phyloP scores from a whole-genome alignment of 139 green algal genomes.

The Choricystis sp. region DNA sequence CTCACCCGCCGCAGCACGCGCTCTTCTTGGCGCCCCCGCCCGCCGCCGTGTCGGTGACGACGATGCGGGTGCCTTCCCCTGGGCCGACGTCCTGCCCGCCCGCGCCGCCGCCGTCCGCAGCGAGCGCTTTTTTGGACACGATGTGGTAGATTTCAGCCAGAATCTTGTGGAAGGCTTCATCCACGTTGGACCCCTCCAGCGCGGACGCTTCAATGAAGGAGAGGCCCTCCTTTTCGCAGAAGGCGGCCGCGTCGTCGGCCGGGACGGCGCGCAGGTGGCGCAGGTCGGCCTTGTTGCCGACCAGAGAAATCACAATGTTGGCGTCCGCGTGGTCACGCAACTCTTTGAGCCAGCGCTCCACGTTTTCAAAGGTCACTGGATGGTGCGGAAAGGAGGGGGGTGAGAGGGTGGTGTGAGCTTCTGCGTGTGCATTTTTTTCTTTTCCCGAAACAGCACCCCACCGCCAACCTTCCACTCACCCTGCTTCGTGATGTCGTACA shows the following conservation, averaged over 20 bases:
- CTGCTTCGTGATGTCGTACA: conserved; percentile 99
- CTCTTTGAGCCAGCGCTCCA: conserved; percentile 97
- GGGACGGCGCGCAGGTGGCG: conserved; percentile 79
- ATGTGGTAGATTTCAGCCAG: conserved; percentile 97
- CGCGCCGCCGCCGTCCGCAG: conserved; percentile 11
- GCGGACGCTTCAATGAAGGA: conserved; percentile 99
- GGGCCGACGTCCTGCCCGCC: no score
- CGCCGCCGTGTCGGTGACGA: background rate
- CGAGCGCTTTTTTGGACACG: conserved; percentile 79
- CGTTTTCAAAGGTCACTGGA: conserved; percentile 92
- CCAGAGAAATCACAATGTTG: conserved; percentile 98
- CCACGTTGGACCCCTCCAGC: conserved; percentile 94
- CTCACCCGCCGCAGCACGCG: no score
- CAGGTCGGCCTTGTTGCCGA: conserved; percentile 98
- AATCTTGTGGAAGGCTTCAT: conserved; percentile 92
- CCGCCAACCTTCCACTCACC: conserved; percentile 15
- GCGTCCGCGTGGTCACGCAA: conserved; percentile 91
- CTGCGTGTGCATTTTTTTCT: background rate
- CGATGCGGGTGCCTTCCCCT: background rate
- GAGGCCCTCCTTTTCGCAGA: conserved; percentile 80
- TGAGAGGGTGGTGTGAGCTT: background rate
- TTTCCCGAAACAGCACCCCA: conserved; percentile 1
- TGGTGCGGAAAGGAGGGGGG: background rate
- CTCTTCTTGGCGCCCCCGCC: background rate
- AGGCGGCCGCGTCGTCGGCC: conserved; percentile 77